Evolutionary conservation across 768 basidiomycete genomes (phyloP), one percentile per base, ranked within the genome.

Genomic region (Calvatia gigantea): DNA sequence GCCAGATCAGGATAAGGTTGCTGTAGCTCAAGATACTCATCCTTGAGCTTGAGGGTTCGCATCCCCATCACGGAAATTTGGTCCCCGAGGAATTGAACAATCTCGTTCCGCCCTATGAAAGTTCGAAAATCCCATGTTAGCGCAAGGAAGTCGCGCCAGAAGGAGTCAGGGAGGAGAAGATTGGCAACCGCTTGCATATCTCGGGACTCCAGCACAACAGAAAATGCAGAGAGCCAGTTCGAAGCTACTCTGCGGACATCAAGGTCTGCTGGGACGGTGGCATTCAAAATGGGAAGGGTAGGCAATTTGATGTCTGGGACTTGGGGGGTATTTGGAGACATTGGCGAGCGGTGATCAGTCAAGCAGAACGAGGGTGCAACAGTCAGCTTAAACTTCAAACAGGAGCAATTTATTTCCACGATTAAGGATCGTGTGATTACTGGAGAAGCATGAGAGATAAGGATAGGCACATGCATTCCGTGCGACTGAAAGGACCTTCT

Each of bases 121-220:
- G 83, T 81, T 35, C 83, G 79, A 44, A 84, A 78, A 54, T 82
- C 75, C 83, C 82, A 85, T n/a, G 84, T 85, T 49, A 86, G 72
- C 0, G 80, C 75, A n/a, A 84, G 75, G 54, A 78, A 69, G 59
- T 86, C 84, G 6, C 83, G 69, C 85, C 84, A 86, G 46, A 71
- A 67, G 4, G 37, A 32, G 21, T 64, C 63, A 2, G 61, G 59
- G 9, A 64, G 57, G 47, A 67, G 62, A 25, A 67, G 65, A 15
- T 50, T 38, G 19, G 58, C 19, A 29, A 65, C 27, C 4, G 54
- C 51, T 8, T 61, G 35, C 2, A 53, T 43, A 19, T 70, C 58
- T 8, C 59, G 31, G 41, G 60, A 62, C 25, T 14, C 50, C 9
- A 58, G 44, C 15, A 58, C 57, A 3, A 31, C 23, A 11, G 61